These are phyloP conservation scores for Arxiozyma bovina DNA, from an alignment of 1,139 yeast species.

Conservation along the genomic window DNA sequence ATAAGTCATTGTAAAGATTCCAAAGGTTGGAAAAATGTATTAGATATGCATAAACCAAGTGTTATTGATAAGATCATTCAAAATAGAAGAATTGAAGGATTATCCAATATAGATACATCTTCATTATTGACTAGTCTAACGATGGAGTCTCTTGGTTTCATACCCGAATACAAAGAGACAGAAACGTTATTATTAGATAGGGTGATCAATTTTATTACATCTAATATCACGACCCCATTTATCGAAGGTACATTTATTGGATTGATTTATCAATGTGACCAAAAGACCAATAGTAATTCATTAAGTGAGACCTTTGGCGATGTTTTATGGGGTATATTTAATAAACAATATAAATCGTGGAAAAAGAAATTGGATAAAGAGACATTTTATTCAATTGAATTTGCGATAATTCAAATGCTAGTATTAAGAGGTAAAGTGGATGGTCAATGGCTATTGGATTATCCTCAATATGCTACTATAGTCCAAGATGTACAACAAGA, in stretches of 20 bases:
- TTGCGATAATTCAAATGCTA: not conserved
- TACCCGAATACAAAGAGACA: conserved; percentile 28
- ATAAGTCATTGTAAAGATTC: not conserved
- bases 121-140: conserved; percentile 31
- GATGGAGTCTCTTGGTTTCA: conserved; percentile 44
- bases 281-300: not conserved
- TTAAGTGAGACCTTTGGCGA: conserved; percentile 12
- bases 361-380: conserved; percentile 11
- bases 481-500: not conserved
- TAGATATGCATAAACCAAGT: conserved; percentile 21
- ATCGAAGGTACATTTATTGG: conserved; percentile 52
- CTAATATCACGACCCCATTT: conserved; percentile 46
- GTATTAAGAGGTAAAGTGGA: not conserved
- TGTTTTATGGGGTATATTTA: conserved; percentile 48
- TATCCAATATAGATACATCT: conserved; percentile 1
- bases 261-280: conserved; percentile 30
- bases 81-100: not conserved
- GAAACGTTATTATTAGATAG: conserved; percentile 39
- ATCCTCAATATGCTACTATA: not conserved
- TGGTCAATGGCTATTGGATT: not conserved
- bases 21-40: conserved; percentile 4
- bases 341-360: conserved; percentile 45
- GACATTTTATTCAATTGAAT: not conserved
- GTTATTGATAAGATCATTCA: not conserved
- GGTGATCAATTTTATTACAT: conserved; percentile 46